A percentile compares a stretch with the other conserved stretches of the same genome.
These are phyloP conservation scores for Tetrahymena elliotti DNA, from an alignment of 73 alveolate species.

Conservation along the genomic window DNA sequence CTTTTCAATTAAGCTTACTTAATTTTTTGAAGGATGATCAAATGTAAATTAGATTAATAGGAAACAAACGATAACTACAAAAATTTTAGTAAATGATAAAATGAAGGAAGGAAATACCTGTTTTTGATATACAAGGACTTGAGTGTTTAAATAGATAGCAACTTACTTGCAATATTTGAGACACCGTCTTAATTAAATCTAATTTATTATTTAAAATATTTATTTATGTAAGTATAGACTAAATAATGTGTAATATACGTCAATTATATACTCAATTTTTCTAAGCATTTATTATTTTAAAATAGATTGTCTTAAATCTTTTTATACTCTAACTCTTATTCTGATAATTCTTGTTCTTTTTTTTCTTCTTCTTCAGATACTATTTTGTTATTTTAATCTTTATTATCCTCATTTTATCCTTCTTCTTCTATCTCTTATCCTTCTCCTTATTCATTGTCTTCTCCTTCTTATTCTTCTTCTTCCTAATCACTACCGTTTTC, in stretches of 20 bases:
- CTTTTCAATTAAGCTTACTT: too few relatives aligned
- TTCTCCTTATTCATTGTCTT: neutral
- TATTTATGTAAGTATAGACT: neutral
- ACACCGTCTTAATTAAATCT: neutral
- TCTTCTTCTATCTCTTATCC: neutral
- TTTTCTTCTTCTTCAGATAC: neutral
- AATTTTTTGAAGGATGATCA: neutral
- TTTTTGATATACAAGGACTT: neutral
- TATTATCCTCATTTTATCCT: neutral
- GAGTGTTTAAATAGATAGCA: neutral
- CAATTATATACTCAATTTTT: neutral
- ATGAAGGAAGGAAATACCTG: neutral
- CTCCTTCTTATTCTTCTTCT: neutral
- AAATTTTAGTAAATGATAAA: too few relatives aligned
- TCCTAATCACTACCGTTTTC: neutral
- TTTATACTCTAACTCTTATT: neutral
- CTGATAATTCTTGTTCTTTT: neutral
- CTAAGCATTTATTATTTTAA: neutral
- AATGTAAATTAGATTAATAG: neutral
- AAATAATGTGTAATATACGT: neutral
- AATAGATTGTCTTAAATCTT: neutral
- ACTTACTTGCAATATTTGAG: neutral
- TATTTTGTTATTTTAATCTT: neutral
- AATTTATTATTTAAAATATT: neutral
- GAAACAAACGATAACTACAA: neutral